These are phyloP conservation scores for Candida cerambycidarum DNA, from an alignment of 805 yeast genomes.

Conservation along the genomic window DNA sequence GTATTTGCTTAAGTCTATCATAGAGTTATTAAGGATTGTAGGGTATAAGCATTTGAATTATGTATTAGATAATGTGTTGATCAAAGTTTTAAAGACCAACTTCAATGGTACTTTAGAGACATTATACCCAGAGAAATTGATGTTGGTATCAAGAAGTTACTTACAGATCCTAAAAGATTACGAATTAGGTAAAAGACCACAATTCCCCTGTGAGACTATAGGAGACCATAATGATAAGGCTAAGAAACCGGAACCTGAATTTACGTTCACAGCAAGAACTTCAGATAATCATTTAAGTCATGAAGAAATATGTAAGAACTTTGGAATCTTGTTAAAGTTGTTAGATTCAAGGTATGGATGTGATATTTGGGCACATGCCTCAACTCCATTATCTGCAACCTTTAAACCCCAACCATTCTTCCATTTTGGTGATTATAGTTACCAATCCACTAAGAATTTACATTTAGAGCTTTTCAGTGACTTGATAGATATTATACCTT, in stretches of 20 bases:
- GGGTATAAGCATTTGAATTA: constrained; percentile 80
- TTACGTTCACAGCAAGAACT: constrained; percentile 41
- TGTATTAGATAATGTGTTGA: constrained; percentile 72
- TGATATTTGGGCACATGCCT: constrained; percentile 28
- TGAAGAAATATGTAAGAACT: constrained; percentile 65
- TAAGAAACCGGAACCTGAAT: constrained; percentile 20
- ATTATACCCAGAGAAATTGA: constrained; percentile 66
- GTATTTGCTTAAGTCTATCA: constrained; percentile 60
- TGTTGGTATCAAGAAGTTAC: constrained; percentile 70
- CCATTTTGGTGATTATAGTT: constrained; percentile 39
- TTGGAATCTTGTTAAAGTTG: constrained; percentile 54
- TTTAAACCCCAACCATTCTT: constrained; percentile 41
- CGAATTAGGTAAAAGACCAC: constrained; percentile 56
- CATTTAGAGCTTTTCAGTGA: constrained; percentile 66
- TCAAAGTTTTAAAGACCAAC: constrained; percentile 64
- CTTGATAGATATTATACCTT: constrained; percentile 70
- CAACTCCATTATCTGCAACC: constrained; percentile 12
- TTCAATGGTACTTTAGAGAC: constrained; percentile 65
- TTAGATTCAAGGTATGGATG: constrained; percentile 58
- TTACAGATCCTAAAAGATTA: constrained; percentile 67
- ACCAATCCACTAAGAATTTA: constrained; percentile 31
- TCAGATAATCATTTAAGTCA: constrained; percentile 55
- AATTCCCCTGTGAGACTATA: constrained; percentile 59
- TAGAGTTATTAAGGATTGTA: constrained; percentile 71
- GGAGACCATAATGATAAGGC: constrained; percentile 31